These are phyloP conservation scores for Coemansia sp. DNA, from an alignment of 192 early-diverging fungal genomes.

Conservation along the genomic window DNA sequence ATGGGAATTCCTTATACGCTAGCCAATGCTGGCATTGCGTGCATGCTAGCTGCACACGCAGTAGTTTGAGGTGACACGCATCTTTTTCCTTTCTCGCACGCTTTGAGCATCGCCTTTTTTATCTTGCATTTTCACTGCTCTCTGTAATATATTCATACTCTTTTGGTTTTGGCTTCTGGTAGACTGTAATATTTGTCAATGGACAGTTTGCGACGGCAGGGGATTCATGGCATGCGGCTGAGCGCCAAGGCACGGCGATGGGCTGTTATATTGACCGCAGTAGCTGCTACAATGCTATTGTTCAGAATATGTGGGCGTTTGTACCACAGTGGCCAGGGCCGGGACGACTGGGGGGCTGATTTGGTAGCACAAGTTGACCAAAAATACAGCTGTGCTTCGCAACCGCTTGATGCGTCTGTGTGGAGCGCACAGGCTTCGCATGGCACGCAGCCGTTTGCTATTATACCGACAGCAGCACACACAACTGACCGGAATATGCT, in stretches of 20 bases:
- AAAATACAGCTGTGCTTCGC: conserved; percentile 15
- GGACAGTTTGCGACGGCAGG: neutral
- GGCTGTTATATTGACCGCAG: neutral
- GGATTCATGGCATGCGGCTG: neutral
- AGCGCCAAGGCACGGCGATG: conserved; percentile 8
- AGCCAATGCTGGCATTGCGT: too few relatives aligned
- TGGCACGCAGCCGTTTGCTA: conserved; percentile 12
- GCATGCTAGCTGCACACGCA: too few relatives aligned
- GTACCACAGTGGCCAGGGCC: neutral
- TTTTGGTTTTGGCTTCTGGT: neutral
- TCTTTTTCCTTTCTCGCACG: too few relatives aligned
- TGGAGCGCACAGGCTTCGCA: neutral
- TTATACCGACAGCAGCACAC: neutral
- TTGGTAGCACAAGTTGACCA: neutral
- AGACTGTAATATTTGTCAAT: too few relatives aligned
- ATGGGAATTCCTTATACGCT: too few relatives aligned
- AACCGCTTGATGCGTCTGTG: conserved; percentile 8
- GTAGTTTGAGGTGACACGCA: too few relatives aligned
- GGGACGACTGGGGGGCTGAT: neutral
- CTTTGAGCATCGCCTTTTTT: neutral
- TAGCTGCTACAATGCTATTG: neutral
- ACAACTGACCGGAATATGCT: neutral
- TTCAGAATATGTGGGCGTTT: neutral
- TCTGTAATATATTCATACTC: neutral
- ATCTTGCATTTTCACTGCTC: neutral